phyloP scores from a whole-genome alignment of 331 rosid genomes.

The Stylosanthes scabra region DNA sequence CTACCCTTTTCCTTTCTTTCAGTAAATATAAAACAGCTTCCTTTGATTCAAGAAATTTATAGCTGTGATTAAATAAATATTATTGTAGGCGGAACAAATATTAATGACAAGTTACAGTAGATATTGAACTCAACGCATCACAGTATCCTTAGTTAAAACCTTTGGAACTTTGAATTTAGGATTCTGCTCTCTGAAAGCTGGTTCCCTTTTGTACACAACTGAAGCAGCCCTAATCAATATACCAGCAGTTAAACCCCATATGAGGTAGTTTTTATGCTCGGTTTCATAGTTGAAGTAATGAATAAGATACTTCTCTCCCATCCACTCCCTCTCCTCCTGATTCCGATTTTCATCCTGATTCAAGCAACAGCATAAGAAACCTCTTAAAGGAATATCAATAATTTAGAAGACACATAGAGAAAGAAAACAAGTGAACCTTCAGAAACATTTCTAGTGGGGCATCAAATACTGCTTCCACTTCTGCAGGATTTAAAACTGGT shows the following conservation, averaged over 20 bases:
- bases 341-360: conserved; percentile 84
- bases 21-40: conserved; percentile 28
- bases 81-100: conserved; percentile 28
- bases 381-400: conserved; percentile 2
- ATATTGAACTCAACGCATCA: conserved; percentile 48
- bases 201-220: conserved; percentile 68
- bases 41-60: conserved; percentile 27
- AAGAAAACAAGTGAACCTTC: conserved; percentile 57
- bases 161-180: conserved; percentile 72
- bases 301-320: conserved; percentile 79
- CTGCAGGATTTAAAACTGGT: conserved; percentile 75
- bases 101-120: conserved; percentile 17
- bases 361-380: conserved; percentile 32
- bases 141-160: conserved; percentile 48
- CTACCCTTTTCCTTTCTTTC: conserved; percentile 39
- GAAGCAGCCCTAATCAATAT: conserved; percentile 92
- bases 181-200: conserved; percentile 85
- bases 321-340: conserved; percentile 86
- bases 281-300: conserved; percentile 74
- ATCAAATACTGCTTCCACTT: conserved; percentile 88
- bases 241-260: conserved; percentile 95
- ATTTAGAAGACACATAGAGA: neutral
- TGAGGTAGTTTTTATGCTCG: conserved; percentile 59
- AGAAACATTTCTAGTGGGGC: conserved; percentile 97
- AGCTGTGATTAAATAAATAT: conserved; percentile 3